Evolutionary conservation across 192 early-diverging fungal genomes (phyloP).

Genomic region (Pilobolus umbonatus): DNA sequence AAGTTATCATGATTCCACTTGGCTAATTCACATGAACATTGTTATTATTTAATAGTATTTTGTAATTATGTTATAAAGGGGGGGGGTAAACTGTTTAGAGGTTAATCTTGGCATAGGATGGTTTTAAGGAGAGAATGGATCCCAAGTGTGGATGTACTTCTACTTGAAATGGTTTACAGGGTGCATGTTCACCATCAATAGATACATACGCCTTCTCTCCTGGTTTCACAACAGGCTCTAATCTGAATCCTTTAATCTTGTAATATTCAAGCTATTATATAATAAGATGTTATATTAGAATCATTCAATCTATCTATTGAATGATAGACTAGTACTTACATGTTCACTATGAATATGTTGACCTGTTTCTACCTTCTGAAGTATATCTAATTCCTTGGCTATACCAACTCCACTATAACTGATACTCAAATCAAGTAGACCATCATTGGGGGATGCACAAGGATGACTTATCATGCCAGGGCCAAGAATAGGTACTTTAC

Average conservation of each 20-base stretch:
- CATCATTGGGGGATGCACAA: conserved; percentile 49
- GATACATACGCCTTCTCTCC: conserved; percentile 38
- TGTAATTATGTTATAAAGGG: too few relatives aligned
- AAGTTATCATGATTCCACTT: too few relatives aligned
- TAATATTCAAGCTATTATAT: conserved; percentile 47
- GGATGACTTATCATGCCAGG: conserved; percentile 43
- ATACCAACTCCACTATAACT: conserved; percentile 25
- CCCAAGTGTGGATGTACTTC: conserved; percentile 47
- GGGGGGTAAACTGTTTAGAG: too few relatives aligned
- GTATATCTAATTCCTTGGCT: conserved; percentile 27
- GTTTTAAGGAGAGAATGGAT: conserved; percentile 35
- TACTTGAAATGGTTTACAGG: conserved; percentile 49
- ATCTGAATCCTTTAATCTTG: conserved; percentile 52
- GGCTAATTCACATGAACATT: too few relatives aligned
- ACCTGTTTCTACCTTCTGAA: conserved; percentile 42
- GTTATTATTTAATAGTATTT: too few relatives aligned
- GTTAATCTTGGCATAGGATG: too few relatives aligned
- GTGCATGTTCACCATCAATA: conserved; percentile 54
- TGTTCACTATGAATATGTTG: conserved; percentile 40
- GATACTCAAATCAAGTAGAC: conserved; percentile 44
- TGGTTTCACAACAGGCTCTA: conserved; percentile 34
- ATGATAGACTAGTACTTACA: conserved; percentile 41
- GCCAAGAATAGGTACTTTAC: conserved; percentile 46
- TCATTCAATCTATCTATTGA: background rate
- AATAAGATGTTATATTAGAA: background rate